These are phyloP conservation scores for Ophiostoma triangulosporum DNA, from an alignment of 2,329 filamentous ascomycete genomes.

Conservation along the genomic window DNA sequence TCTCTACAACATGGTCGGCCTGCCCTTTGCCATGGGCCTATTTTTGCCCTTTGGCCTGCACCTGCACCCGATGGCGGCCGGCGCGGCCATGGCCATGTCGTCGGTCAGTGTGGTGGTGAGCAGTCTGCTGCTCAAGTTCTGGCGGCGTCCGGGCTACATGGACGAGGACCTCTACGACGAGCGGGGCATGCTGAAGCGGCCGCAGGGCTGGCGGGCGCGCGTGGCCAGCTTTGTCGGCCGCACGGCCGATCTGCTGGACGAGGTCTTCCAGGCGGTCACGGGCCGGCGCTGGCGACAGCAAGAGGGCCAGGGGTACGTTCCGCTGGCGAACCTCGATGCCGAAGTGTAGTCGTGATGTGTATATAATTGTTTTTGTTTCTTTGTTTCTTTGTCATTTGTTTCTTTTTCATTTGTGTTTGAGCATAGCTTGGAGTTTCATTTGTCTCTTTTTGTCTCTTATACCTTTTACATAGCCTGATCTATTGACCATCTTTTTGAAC, in stretches of 20 bases:
- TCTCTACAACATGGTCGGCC: slow-evolving; percentile 77
- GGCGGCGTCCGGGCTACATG: slow-evolving; percentile 80
- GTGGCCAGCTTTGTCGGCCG: slow-evolving; percentile 26
- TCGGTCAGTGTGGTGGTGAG: slow-evolving; percentile 82
- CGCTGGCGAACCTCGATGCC: slow-evolving; percentile 37
- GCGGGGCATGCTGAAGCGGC: slow-evolving; percentile 27
- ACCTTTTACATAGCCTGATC: background rate
- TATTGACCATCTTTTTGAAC: background rate
- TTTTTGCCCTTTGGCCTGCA: slow-evolving; percentile 82
- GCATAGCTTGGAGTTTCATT: background rate
- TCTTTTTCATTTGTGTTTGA: background rate
- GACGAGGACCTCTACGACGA: slow-evolving; percentile 51
- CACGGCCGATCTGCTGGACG: slow-evolving; percentile 23
- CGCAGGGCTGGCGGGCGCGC: slow-evolving; percentile 29
- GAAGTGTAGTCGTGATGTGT: slow-evolving; percentile 9
- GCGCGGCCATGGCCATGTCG: slow-evolving; percentile 83
- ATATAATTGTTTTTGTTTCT: background rate
- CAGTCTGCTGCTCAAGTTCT: slow-evolving; percentile 73
- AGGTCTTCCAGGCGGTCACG: slow-evolving; percentile 22
- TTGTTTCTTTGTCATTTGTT: background rate
- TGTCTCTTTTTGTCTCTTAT: background rate
- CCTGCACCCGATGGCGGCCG: slow-evolving; percentile 87
- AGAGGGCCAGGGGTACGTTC: slow-evolving; percentile 45
- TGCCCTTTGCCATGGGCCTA: slow-evolving; percentile 94
- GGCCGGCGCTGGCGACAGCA: slow-evolving; percentile 18